Conservation (phyloP, 2,329 filamentous ascomycete genomes). For the Microdochium nivale region DNA sequence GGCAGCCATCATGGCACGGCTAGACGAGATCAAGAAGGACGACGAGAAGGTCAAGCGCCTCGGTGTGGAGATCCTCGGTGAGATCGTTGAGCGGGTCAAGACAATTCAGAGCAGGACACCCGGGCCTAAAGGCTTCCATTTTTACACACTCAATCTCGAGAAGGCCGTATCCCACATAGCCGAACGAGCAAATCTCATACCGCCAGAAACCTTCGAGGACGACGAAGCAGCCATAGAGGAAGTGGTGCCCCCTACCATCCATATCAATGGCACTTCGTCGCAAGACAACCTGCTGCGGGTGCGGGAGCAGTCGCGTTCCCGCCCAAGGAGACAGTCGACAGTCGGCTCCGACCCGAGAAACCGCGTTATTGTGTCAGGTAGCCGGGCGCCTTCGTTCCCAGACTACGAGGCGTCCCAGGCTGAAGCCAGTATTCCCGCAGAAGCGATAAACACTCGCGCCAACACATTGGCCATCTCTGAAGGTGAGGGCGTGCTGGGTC, state of each 20-base stretch:
- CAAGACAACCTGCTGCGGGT: slow-evolving; percentile 8
- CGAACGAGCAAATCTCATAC: slow-evolving; percentile 78
- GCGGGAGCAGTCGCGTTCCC: slow-evolving; percentile 22
- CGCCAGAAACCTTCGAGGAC: slow-evolving; percentile 40
- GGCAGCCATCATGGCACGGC: slow-evolving; percentile 55
- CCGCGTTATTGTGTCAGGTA: slow-evolving; percentile 67
- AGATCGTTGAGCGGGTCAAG: slow-evolving; percentile 75
- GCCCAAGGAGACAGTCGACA: slow-evolving; percentile 61
- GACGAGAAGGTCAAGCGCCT: slow-evolving; percentile 75
- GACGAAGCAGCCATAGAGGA: slow-evolving; percentile 44
- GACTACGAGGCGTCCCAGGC: slow-evolving; percentile 65
- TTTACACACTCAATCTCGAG: slow-evolving; percentile 94
- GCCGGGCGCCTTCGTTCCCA: slow-evolving; percentile 46
- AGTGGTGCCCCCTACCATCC: slow-evolving; percentile 24
- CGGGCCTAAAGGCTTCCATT: slow-evolving; percentile 77
- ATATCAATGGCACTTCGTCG: slow-evolving; percentile 34
- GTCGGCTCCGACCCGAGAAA: slow-evolving; percentile 82
- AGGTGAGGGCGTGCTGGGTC: slow-evolving; percentile 78
- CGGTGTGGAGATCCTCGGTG: slow-evolving; percentile 73
- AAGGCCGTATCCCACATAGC: slow-evolving; percentile 93
- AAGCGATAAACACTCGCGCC: slow-evolving; percentile 66
- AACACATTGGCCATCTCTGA: slow-evolving; percentile 91
- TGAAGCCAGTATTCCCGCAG: slow-evolving; percentile 69
- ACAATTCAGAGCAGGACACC: slow-evolving; percentile 46
- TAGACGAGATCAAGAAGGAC: slow-evolving; percentile 67